These are phyloP conservation scores for Sclerotinia sclerotiorum DNA, from an alignment of 2,329 filamentous ascomycete genomes.

Conservation along the genomic window DNA sequence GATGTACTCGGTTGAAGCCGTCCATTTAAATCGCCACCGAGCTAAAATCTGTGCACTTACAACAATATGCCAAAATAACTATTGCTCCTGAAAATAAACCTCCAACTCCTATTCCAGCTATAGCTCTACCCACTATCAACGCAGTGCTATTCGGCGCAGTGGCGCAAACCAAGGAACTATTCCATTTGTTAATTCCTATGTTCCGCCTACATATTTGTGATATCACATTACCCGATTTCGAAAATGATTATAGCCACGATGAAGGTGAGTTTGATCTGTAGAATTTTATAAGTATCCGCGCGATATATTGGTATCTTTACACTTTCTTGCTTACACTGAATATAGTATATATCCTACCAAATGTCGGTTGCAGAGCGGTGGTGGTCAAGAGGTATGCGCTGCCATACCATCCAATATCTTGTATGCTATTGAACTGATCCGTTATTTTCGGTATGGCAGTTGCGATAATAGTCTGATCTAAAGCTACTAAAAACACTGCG, in stretches of 20 bases:
- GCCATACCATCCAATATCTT: constrained; percentile 50
- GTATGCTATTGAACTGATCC: constrained; percentile 43
- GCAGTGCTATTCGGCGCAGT: constrained; percentile 38
- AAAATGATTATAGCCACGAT: constrained; percentile 38
- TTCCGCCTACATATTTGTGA: not conserved
- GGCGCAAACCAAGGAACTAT: constrained; percentile 36
- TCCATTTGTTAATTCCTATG: not conserved
- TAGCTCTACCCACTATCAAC: constrained; percentile 39
- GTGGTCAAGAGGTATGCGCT: constrained; percentile 44
- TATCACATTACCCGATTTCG: constrained; percentile 32
- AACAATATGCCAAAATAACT: constrained; percentile 36
- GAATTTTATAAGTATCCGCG: not conserved
- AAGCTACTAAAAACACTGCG: constrained; percentile 37
- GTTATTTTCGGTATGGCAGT: constrained; percentile 45
- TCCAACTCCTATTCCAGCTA: constrained; percentile 40
- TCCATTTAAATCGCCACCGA: not conserved
- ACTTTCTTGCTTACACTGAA: constrained; percentile 26
- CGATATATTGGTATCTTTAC: not conserved
- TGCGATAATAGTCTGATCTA: constrained; percentile 42
- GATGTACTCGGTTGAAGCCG: not conserved
- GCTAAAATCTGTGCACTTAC: constrained; percentile 10
- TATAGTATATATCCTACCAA: constrained; percentile 41
- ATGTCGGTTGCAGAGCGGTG: constrained; percentile 39
- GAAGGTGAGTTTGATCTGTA: constrained; percentile 39
- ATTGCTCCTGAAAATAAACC: constrained; percentile 43